These are phyloP conservation scores for Xylaria hypoxylon DNA, from an alignment of 2,329 filamentous ascomycete genomes.

Conservation along the genomic window DNA sequence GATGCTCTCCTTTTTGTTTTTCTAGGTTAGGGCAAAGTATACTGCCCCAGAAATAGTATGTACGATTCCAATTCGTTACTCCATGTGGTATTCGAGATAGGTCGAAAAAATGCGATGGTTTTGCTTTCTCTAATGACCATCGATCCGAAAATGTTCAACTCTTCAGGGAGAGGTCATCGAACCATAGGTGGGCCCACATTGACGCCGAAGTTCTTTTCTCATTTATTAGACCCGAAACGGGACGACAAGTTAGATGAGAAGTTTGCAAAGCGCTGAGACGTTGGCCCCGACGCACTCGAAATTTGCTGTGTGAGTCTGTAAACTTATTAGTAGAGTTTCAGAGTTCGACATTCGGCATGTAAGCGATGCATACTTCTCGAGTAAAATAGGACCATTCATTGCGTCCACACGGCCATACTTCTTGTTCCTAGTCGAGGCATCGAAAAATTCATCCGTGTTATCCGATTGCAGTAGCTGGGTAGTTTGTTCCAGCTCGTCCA, in stretches of 20 bases:
- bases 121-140: constrained; percentile 18
- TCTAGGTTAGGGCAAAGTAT: constrained; percentile 32
- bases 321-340: constrained; percentile 43
- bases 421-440: constrained; percentile 87
- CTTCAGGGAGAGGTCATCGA: background rate
- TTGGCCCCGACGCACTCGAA: constrained; percentile 65
- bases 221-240: constrained; percentile 71
- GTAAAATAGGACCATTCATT: constrained; percentile 83
- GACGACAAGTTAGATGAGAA: constrained; percentile 81
- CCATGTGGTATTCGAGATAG: constrained; percentile 13
- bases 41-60: constrained; percentile 31
- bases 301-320: constrained; percentile 72
- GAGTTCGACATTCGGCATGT: background rate
- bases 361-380: constrained; percentile 80
- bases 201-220: constrained; percentile 40
- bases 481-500: constrained; percentile 95
- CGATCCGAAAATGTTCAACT: background rate
- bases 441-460: constrained; percentile 97
- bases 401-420: constrained; percentile 95
- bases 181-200: background rate
- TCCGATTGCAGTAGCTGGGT: constrained; percentile 87
- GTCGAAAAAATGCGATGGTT: constrained; percentile 40
- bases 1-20: constrained; percentile 26
- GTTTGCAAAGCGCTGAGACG: constrained; percentile 74
- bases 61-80: constrained; percentile 20